Evolutionary conservation across 2,329 filamentous ascomycete genomes (phyloP), one percentile per base, ranked within the genome.

Genomic region (Aureobasidium uvarum): DNA sequence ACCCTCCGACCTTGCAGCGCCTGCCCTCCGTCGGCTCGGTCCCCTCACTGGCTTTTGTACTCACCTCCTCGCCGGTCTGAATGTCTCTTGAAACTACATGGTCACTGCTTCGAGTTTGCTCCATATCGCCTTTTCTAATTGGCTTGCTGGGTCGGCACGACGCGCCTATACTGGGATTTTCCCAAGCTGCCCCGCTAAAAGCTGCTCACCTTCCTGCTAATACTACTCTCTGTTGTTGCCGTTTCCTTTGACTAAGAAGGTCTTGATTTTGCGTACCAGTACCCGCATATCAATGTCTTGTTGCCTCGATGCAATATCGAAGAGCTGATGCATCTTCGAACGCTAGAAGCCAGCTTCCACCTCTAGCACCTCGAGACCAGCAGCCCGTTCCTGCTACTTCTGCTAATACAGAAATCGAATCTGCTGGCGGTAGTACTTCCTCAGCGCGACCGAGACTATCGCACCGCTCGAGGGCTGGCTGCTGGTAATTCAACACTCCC

Each of bases 381-480:
- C 66, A 65, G 45, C 46, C 65, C 18, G 38, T 39, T 41, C 16
- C 58, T 51, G 51, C 66, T 33, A 65, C 59, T 41, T 62, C 65
- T 50, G 56, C 55, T n/a, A 20, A 55, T 28, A 39, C 58, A 43
- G 58, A 64, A n/a, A 50, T 55, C 38, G 66, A 64, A 25, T 65
- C 67, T 41, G 59, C 63, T 39, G 48, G 60, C 39, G 48, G 43
- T n/a, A 56, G 48, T 46, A 64, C 39, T 28, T 41, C 51, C 20
- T 58, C 52, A 25, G 41, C 67, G 41, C 66, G 79, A 56, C 72
- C 81, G 28, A 78, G 82, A 60, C 75, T 84, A 16, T 82, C 82
- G 46, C 82, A 83, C 64, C 78, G 82, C 64, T 84, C 82, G 55
- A 75, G 82, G 67, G 83, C 81, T 39, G 82, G 82, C 65, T 84